These are phyloP conservation scores for Fusarium irregulare DNA, from an alignment of 2,329 filamentous ascomycete genomes.

Conservation along the genomic window DNA sequence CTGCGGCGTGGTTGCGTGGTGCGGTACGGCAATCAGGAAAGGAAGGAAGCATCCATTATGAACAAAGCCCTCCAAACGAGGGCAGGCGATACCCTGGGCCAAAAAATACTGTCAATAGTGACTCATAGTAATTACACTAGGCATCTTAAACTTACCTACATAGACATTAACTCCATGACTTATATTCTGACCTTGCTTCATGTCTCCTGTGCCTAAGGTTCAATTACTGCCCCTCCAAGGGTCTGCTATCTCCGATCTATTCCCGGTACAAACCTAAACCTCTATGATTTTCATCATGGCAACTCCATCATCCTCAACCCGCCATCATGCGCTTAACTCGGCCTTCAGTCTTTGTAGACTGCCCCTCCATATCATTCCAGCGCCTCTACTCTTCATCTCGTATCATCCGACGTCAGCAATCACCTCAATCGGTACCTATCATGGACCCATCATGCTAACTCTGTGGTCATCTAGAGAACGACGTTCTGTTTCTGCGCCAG, in stretches of 20 bases:
- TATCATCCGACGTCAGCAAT: constrained; percentile 44
- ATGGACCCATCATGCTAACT: constrained; percentile 25
- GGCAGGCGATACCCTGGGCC: constrained; percentile 45
- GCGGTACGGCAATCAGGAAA: not conserved
- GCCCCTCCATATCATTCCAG: not conserved
- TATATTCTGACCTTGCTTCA: not conserved
- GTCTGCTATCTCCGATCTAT: constrained; percentile 38
- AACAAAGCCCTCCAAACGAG: constrained; percentile 40
- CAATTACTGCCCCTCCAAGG: not conserved
- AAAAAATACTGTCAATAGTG: constrained; percentile 28
- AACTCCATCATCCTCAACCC: constrained; percentile 1
- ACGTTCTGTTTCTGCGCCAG: constrained; percentile 56
- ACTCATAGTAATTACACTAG: constrained; percentile 31
- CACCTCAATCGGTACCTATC: not conserved
- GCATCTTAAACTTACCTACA: constrained; percentile 1
- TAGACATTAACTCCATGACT: not conserved
- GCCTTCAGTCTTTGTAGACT: constrained; percentile 7
- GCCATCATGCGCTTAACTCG: constrained; percentile 32
- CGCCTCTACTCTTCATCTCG: constrained; percentile 46
- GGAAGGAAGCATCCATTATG: constrained; percentile 16
- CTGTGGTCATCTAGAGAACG: constrained; percentile 49
- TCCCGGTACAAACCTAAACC: constrained; percentile 39
- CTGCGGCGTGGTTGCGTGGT: not conserved
- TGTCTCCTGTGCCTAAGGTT: not conserved
- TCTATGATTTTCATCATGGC: constrained; percentile 33